Evolutionary conservation across 805 yeast genomes (phyloP), one percentile per base, ranked within the genome.

Genomic region (Torulaspora quercuum): DNA sequence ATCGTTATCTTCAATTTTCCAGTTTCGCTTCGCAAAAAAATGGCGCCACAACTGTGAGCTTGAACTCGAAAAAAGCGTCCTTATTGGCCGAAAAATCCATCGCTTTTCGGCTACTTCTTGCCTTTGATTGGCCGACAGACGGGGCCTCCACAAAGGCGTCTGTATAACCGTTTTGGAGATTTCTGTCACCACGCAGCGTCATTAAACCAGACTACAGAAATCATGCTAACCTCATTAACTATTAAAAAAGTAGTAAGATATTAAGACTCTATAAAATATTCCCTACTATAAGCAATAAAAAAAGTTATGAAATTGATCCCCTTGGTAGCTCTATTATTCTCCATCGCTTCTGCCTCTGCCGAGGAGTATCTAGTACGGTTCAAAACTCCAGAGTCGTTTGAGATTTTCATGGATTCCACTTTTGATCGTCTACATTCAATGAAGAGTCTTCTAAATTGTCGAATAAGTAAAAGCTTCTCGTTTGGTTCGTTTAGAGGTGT

Each of bases 401-500:
- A 75, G 11, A 55, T 64, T 17, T 68, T 78, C 23, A 65, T 75
- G 44, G 55, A 63, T 1, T 70, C 70, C 46, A 77, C 73, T 31
- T 53, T 66, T 7, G 61, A 46, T 29, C 39, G 42, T 5, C 46
- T 57, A 3, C 43, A 48, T 13, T 42, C 43, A n/a, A 36, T 59
- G 6, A 51, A 63, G 21, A 63, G 72, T 72, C 76, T 50, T 60
- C 72, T 35, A 56, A 75, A 43, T 64, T 70, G 24, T 58, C 70
- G 50, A 25, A 56, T 84, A 17, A 64, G 68, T 8, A 68, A 71
- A 37, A 65, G 73, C 8, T 77, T 77, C 46, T 69, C 82, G 0
- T 76, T 86, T 51, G 94, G 94, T 1, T 70, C 69, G 14, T 82
- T 84, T 53, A 76, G 73, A 45, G 94, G 83, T 0, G 75, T 87